Base-by-base conservation (phyloP, 305 asterid species). In the Fraxinus paxiana region DNA sequence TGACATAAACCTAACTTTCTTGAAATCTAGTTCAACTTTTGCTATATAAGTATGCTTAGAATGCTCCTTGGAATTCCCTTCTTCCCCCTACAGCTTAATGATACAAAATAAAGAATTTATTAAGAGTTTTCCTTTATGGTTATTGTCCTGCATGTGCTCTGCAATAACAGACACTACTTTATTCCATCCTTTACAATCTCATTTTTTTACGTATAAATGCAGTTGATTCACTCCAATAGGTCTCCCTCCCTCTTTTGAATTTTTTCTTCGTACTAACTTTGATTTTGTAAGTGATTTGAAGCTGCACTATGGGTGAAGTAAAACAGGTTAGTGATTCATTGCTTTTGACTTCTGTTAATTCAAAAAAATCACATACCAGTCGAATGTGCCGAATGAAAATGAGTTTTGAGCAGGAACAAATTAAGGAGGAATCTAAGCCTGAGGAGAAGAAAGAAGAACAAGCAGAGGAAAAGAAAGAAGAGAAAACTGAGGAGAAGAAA, bases 131-230 rank as follows among this genome's bases (percentile, higher is more conserved):
- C 69, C 70, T 61, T n/a, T 65, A 9, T 28, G 9, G 73, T 65
- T 26, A 26, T 1, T 65, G 18, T 8, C 73, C 73, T 91, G 90
- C 98, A 94, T 91, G 95, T 94, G 98, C 93, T 86, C 88, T 88
- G 94, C 92, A 91, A 90, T 90, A 91, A 65, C 37, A 26, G 30
- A 26, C 20, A 0, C n/a, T 65, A 3, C 35, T 65, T 65, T 65
- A 65, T 26, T 24, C 73, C 73, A 26, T 63, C 35, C 72, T 63
- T 61, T 0, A 61, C 33, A 61, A 7, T 61, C 71, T 61, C 33
- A 18, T 63, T 24, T 24, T 24, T 24, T 3, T 12, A 0, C 34
- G 10, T 65, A 28, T 65, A 65, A 65, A 65, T 65, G 73, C 17
- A 65, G 35, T 65, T 65, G 8, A 65, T 65, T 26, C 87, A 86